phyloP scores from a whole-genome alignment of 345 rosid genomes.

The Aegle marmelos region DNA sequence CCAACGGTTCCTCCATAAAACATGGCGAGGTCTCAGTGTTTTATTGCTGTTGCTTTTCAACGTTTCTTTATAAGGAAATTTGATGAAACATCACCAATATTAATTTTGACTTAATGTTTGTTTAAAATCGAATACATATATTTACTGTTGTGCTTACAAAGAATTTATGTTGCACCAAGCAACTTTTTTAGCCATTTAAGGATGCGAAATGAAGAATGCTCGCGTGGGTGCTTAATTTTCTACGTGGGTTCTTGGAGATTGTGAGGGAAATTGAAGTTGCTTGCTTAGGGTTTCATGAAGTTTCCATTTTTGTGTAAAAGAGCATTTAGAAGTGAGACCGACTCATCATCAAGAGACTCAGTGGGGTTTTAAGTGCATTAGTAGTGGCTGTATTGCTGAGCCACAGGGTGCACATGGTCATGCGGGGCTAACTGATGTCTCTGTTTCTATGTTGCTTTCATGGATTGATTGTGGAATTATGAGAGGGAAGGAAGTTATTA shows the following conservation, averaged over 20 bases:
- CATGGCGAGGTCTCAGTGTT: constrained; percentile 39
- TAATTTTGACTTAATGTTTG: constrained; percentile 27
- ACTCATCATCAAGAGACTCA: not conserved
- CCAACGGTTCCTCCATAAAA: constrained; percentile 43
- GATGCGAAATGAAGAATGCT: constrained; percentile 15
- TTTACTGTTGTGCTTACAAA: constrained; percentile 6
- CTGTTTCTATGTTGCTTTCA: constrained; percentile 2
- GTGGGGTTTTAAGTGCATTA: not conserved
- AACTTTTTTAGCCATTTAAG: constrained; percentile 15
- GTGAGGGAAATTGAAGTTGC: constrained; percentile 17
- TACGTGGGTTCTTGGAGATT: constrained; percentile 9
- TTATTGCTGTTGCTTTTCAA: constrained; percentile 30
- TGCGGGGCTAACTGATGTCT: not conserved
- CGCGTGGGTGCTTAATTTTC: constrained; percentile 10
- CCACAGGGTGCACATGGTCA: constrained; percentile 12
- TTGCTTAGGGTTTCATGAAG: constrained; percentile 21
- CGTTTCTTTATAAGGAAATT: constrained; percentile 41
- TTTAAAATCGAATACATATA: not conserved
- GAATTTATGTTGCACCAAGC: constrained; percentile 40
- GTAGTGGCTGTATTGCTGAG: not conserved
- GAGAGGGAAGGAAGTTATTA: not conserved
- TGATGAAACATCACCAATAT: constrained; percentile 31
- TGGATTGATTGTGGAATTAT: not conserved
- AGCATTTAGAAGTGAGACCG: constrained; percentile 14
- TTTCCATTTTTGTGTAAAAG: constrained; percentile 26